phyloP scores from a whole-genome alignment of 208 protist genomes.

The Vickermania spadyakhi region DNA sequence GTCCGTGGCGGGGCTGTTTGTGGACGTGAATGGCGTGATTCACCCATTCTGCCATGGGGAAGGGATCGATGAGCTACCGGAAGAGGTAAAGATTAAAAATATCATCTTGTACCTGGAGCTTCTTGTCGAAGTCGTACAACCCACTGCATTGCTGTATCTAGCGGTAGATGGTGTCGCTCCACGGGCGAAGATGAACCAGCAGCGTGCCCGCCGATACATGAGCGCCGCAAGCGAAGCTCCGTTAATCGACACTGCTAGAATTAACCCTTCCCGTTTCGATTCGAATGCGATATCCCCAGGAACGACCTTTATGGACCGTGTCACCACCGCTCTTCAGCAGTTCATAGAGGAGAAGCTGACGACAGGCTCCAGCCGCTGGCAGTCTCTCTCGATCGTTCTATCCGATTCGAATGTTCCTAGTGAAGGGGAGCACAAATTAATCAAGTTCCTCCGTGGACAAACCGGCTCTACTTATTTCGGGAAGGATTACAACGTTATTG shows the following conservation, averaged over 20 bases:
- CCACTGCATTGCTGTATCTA: conserved; percentile 95
- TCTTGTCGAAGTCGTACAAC: conserved; percentile 92
- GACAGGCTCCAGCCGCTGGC: conserved; percentile 60
- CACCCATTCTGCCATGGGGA: conserved; percentile 98
- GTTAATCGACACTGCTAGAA: conserved; percentile 18
- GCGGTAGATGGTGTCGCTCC: conserved; percentile 97
- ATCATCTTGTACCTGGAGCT: conserved; percentile 95
- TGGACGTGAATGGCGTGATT: conserved; percentile 95
- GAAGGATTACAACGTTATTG: conserved; percentile 94
- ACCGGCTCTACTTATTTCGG: conserved; percentile 57
- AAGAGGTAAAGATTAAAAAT: conserved; percentile 62
- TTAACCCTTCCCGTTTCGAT: conserved; percentile 88
- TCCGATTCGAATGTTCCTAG: conserved; percentile 93
- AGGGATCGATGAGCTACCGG: conserved; percentile 34
- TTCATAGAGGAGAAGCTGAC: conserved; percentile 81
- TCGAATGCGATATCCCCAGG: conserved; percentile 98
- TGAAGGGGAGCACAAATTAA: conserved; percentile 95
- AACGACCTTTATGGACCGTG: conserved; percentile 96
- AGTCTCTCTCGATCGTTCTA: conserved; percentile 81
- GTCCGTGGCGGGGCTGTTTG: conserved; percentile 85
- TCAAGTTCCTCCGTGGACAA: conserved; percentile 85
- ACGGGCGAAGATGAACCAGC: conserved; percentile 99
- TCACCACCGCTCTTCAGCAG: conserved; percentile 48
- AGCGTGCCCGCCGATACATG: conserved; percentile 92
- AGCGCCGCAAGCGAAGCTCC: conserved; percentile 25